A percentile compares a stretch with the other conserved stretches of the same genome.
Conservation (phyloP, 768 basidiomycete genomes). For the Xerocomellus intermedius region DNA sequence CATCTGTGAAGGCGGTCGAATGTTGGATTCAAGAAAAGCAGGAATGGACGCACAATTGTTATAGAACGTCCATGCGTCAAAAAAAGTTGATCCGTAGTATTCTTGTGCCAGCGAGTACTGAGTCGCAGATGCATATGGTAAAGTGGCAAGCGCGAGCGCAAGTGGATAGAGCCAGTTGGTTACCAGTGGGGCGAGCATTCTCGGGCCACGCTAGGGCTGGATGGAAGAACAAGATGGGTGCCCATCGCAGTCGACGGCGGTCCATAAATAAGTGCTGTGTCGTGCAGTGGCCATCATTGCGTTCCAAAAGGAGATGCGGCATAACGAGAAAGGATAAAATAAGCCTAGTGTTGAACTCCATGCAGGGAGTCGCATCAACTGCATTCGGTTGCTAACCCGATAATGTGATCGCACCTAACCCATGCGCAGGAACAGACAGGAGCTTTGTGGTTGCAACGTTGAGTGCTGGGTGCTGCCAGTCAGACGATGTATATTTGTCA, state of each 20-base stretch:
- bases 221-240: background rate
- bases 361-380: background rate
- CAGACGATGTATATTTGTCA: background rate
- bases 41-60: constrained; percentile 43
- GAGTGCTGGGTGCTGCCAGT: background rate
- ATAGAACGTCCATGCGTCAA: constrained; percentile 68
- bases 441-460: background rate
- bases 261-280: constrained; percentile 14
- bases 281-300: background rate
- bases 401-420: background rate
- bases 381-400: constrained; percentile 2
- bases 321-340: background rate
- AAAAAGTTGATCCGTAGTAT: constrained; percentile 62
- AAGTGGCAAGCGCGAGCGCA: constrained; percentile 3
- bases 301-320: background rate
- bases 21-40: background rate
- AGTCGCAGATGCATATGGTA: constrained; percentile 24
- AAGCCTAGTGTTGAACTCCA: background rate
- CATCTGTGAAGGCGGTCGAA: constrained; percentile 38
- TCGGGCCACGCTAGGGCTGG: background rate
- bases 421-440: background rate
- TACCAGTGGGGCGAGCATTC: constrained; percentile 7
- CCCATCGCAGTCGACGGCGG: background rate
- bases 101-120: constrained; percentile 53
- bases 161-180: constrained; percentile 5